Evolutionary conservation across 108 stramenopile genomes (phyloP).

Genomic region (Bacterosira constricta): DNA sequence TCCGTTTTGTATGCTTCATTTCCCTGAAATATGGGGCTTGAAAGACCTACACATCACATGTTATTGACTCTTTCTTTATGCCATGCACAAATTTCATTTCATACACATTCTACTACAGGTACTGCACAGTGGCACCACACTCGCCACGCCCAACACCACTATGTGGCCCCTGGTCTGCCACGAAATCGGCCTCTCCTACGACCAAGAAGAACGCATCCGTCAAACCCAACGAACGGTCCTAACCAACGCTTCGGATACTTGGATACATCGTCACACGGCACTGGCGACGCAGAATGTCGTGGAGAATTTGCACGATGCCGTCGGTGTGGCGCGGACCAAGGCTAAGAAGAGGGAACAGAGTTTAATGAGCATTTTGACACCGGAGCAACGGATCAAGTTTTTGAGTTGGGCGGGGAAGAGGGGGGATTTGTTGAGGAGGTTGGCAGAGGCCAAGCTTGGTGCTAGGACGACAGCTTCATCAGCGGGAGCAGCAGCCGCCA

Average conservation of each 20-base stretch:
- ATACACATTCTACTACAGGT: no score
- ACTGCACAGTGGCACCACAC: conserved; percentile 21
- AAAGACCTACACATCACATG: no score
- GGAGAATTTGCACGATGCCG: conserved; percentile 57
- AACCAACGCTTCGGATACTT: conserved; percentile 52
- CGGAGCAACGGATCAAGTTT: conserved; percentile 68
- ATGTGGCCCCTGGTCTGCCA: conserved; percentile 95
- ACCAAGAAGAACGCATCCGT: conserved; percentile 91
- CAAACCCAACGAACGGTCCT: conserved; percentile 64
- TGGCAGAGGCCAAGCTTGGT: conserved; percentile 15
- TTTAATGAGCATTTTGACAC: conserved; percentile 52
- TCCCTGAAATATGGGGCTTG: no score
- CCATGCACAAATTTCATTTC: no score
- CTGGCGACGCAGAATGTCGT: conserved; percentile 64
- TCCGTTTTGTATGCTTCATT: neutral
- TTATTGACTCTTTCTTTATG: no score
- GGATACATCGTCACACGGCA: conserved; percentile 84
- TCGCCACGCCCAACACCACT: conserved; percentile 26
- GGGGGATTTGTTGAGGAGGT: conserved; percentile 31
- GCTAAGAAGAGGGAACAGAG: conserved; percentile 49
- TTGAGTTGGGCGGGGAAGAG: conserved; percentile 68
- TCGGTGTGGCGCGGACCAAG: conserved; percentile 51
- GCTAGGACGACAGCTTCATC: neutral
- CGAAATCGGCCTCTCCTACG: conserved; percentile 89
- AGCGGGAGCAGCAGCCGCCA: neutral